phyloP scores from a whole-genome alignment of 805 yeast genomes.

The Maudiozyma barnettii region DNA sequence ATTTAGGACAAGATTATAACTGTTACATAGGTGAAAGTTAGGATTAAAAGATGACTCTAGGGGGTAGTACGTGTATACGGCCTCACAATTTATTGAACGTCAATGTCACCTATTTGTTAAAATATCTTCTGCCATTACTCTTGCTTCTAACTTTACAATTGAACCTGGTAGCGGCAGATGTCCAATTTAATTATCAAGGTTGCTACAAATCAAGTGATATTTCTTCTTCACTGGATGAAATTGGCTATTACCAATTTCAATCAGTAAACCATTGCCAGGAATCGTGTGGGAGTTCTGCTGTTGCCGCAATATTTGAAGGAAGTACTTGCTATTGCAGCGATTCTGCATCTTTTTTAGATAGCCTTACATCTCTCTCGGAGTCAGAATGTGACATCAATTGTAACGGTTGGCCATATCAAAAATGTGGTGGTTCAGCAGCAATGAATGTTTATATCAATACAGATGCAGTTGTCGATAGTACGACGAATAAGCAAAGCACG shows the following conservation, averaged over 20 bases:
- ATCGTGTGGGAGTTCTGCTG: conserved; percentile 38
- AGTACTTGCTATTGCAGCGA: conserved; percentile 28
- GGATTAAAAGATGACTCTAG: background rate
- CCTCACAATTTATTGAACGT: no score
- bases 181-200: conserved; percentile 24
- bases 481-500: conserved; percentile 1
- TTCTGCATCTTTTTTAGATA: conserved; percentile 15
- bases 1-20: no score
- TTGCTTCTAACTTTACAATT: background rate
- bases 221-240: conserved; percentile 19
- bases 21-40: no score
- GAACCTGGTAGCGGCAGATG: background rate
- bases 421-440: conserved; percentile 53
- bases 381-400: conserved; percentile 40
- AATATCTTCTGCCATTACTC: background rate
- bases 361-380: conserved; percentile 30
- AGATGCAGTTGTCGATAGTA: conserved; percentile 7
- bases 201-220: conserved; percentile 29
- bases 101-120: background rate
- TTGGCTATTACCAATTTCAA: conserved; percentile 48
- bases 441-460: conserved; percentile 37
- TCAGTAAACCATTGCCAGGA: conserved; percentile 47
- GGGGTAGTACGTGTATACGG: background rate
- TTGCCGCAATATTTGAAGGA: conserved; percentile 24
- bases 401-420: conserved; percentile 50